A percentile compares a stretch with the other conserved stretches of the same genome.
Conservation (phyloP, 441 rosid genomes). For the Pelargonium fulgidum region DNA sequence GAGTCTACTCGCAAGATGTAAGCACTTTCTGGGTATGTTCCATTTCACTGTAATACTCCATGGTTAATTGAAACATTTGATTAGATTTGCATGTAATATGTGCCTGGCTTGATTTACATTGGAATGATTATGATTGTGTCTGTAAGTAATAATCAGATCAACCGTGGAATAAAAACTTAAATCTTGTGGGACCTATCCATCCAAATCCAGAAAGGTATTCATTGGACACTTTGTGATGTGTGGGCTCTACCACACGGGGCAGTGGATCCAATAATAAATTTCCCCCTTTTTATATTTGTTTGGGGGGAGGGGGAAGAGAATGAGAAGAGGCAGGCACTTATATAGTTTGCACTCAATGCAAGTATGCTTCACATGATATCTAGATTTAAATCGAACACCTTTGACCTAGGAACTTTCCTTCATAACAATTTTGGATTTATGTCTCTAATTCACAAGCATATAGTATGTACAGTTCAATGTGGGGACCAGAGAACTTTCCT, state of each 20-base stretch:
- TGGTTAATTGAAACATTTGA: not conserved
- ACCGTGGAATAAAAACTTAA: not conserved
- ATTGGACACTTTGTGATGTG: not conserved
- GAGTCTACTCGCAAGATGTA: conserved; percentile 1
- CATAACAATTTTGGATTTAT: not conserved
- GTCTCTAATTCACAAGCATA: conserved; percentile 7
- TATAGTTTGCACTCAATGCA: not conserved
- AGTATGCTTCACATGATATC: not conserved
- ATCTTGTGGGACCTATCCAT: conserved; percentile 8
- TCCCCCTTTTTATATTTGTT: not conserved
- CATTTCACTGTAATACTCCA: not conserved
- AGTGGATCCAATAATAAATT: conserved; percentile 4
- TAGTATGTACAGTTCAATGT: not conserved
- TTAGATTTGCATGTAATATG: conserved; percentile 5
- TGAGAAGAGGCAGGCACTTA: not conserved
- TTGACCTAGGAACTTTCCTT: conserved; percentile 10
- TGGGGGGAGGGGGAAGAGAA: not conserved
- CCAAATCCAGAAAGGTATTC: conserved; percentile 9
- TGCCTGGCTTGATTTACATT: conserved; percentile 7
- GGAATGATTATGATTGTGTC: not conserved
- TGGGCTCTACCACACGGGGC: conserved; percentile 10
- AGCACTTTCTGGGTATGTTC: conserved; percentile 6
- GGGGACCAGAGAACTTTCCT: conserved; percentile 12
- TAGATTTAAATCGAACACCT: not conserved
- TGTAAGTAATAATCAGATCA: not conserved